These are phyloP conservation scores for Candida anglica DNA, from an alignment of 805 yeast genomes.

Conservation along the genomic window DNA sequence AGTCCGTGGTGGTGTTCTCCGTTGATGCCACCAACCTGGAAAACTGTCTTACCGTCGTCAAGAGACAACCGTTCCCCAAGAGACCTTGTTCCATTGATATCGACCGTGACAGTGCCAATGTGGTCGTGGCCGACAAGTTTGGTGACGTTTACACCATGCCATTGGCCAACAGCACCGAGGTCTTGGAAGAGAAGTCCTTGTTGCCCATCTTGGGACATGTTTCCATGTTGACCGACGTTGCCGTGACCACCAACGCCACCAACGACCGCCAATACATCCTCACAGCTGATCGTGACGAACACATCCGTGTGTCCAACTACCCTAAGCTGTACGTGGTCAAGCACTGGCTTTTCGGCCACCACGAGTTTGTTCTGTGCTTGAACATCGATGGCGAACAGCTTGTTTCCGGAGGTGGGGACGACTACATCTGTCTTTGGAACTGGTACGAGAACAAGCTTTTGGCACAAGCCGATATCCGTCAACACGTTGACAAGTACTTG, in stretches of 20 bases:
- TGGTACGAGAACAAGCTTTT: conserved; percentile 55
- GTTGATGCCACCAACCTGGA: conserved; percentile 27
- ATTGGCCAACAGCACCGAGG: conserved; percentile 31
- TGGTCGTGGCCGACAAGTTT: conserved; percentile 87
- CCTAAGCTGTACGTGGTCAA: conserved; percentile 79
- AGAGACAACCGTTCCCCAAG: conserved; percentile 80
- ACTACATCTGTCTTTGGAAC: conserved; percentile 68
- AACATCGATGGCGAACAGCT: conserved; percentile 45
- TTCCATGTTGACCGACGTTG: conserved; percentile 85
- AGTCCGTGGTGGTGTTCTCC: conserved; percentile 64
- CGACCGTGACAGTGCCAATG: conserved; percentile 43
- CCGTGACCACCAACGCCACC: conserved; percentile 31
- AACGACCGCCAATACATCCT: conserved; percentile 49
- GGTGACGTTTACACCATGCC: conserved; percentile 83
- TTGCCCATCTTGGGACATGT: conserved; percentile 91
- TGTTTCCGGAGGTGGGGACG: conserved; percentile 92
- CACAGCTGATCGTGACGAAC: conserved; percentile 94
- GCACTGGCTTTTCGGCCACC: conserved; percentile 82
- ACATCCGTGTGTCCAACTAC: conserved; percentile 75
- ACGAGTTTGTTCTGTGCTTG: conserved; percentile 72
- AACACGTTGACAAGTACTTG: conserved; percentile 36
- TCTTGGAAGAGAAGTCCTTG: conserved; percentile 37
- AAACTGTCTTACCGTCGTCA: conserved; percentile 47
- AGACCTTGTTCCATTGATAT: conserved; percentile 84
- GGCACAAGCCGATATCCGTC: conserved; percentile 46